Evolutionary conservation across 2,329 filamentous ascomycete genomes (phyloP).

Genomic region (Fusarium irregulare): DNA sequence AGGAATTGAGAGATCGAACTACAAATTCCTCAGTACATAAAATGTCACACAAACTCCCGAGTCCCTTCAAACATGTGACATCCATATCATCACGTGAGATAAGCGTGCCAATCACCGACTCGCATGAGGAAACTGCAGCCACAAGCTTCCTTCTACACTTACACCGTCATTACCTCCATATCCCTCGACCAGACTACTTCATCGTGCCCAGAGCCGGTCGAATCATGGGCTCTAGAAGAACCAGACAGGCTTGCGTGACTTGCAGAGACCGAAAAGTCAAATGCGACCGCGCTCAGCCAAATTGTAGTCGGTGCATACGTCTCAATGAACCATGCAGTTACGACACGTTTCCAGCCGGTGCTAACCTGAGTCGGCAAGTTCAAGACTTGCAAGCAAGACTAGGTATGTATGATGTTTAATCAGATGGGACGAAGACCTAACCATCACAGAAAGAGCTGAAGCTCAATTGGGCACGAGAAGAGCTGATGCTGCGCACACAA

Average conservation of each 20-base stretch:
- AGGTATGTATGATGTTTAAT: background rate
- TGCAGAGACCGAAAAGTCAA: background rate
- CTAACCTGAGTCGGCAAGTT: background rate
- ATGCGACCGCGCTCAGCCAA: background rate
- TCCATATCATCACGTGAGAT: background rate
- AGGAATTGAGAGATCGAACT: too few species aligned
- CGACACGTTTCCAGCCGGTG: background rate
- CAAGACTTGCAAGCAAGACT: background rate
- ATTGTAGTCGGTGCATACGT: background rate
- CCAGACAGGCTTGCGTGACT: background rate
- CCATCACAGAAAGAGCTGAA: background rate
- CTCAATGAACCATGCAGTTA: background rate
- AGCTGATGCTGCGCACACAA: background rate
- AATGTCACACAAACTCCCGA: too few species aligned
- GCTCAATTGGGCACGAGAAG: background rate
- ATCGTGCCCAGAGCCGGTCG: too few species aligned
- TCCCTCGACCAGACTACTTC: background rate
- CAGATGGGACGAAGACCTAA: accelerated
- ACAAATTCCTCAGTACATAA: too few species aligned
- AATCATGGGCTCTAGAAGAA: background rate
- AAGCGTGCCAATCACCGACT: background rate
- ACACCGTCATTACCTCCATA: background rate
- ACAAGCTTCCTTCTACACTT: background rate
- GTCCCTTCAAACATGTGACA: too few species aligned
- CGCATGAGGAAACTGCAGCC: background rate